Evolutionary conservation across 805 yeast genomes (phyloP).

Genomic region (Cyberlindnera maritima): DNA sequence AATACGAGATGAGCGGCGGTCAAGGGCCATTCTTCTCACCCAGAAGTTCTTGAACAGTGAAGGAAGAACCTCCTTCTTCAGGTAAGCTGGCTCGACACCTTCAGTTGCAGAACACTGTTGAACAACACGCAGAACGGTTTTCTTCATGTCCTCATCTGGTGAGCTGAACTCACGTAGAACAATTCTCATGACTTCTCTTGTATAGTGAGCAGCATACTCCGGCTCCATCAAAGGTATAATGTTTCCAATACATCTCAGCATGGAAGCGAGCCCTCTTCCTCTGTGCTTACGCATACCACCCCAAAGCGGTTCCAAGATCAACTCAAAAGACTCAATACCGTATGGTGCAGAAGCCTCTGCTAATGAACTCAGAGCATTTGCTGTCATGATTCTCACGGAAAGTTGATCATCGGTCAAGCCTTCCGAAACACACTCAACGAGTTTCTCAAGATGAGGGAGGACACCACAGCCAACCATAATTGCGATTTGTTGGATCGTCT

Average conservation of each 20-base stretch:
- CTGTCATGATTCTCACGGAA: conserved; percentile 67
- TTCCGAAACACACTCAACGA: conserved; percentile 59
- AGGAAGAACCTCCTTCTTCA: conserved; percentile 50
- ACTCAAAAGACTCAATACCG: conserved; percentile 86
- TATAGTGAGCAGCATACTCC: conserved; percentile 75
- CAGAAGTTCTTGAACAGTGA: conserved; percentile 73
- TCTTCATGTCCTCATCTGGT: conserved; percentile 86
- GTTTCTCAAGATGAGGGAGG: conserved; percentile 65
- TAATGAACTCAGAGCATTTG: conserved; percentile 64
- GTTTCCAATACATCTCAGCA: conserved; percentile 72
- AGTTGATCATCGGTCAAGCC: conserved; percentile 66
- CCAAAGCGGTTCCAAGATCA: conserved; percentile 72
- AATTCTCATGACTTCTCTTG: conserved; percentile 68
- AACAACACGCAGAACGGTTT: conserved; percentile 65
- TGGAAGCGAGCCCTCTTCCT: conserved; percentile 75
- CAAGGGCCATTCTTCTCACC: conserved; percentile 79
- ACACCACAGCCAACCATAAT: conserved; percentile 65
- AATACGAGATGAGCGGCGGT: conserved; percentile 49
- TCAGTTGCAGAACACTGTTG: conserved; percentile 63
- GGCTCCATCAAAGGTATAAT: conserved; percentile 84
- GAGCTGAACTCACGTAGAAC: conserved; percentile 70
- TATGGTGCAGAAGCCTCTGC: conserved; percentile 85
- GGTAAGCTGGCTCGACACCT: conserved; percentile 48
- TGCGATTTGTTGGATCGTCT: conserved; percentile 74
- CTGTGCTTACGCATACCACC: conserved; percentile 70